Evolutionary conservation across 2,329 filamentous ascomycete species (phyloP), one percentile per base, ranked within the genome.

Genomic region (Botrytis hyacinthi): DNA sequence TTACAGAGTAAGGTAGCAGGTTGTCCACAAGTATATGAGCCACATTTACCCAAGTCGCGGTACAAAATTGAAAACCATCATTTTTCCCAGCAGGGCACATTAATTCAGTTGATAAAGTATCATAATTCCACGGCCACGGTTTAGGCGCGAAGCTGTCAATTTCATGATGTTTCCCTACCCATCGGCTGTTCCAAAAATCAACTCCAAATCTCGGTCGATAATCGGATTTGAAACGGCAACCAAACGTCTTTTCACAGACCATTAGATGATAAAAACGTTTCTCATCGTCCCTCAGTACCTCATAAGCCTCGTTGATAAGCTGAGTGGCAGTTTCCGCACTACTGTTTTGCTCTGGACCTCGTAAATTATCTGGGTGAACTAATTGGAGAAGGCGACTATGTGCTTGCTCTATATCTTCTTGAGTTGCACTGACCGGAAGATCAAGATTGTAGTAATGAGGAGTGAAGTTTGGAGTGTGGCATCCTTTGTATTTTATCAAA

Each of bases 391-490:
- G 54, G 12, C 40, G 63, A 18, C 18, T 32, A 42, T 73, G 40
- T 48, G 71, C 40, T 26, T 60, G 22, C 26, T 51, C 40, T 18
- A 73, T 35, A 6, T 73, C 22, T 18, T 29, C 18, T 32, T 16
- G 26, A 8, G 54, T 60, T 16, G 71, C 71, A 61, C 61, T 26
- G 12, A 32, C 26, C 8, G 63, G 71, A 42, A 73, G 16, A 22
- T 60, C 42, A 37, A 73, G 71, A 37, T 73, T 73, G 51, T 68
- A 72, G 42, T 72, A 68, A 44, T 72, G 70, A n/a, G 62, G 48
- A 12, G 18, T 68, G 18, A 44, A 44, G 8, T 32, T 29, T 12
- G 65, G 65, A 54, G 35, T 68, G 18, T 3, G 18, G n/a, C 51
- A 69, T 44, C 1, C 6, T 18, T 32, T 6, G 14, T 18, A 8